Base-by-base conservation (phyloP, 441 rosid species). In the Pelargonium australe region DNA sequence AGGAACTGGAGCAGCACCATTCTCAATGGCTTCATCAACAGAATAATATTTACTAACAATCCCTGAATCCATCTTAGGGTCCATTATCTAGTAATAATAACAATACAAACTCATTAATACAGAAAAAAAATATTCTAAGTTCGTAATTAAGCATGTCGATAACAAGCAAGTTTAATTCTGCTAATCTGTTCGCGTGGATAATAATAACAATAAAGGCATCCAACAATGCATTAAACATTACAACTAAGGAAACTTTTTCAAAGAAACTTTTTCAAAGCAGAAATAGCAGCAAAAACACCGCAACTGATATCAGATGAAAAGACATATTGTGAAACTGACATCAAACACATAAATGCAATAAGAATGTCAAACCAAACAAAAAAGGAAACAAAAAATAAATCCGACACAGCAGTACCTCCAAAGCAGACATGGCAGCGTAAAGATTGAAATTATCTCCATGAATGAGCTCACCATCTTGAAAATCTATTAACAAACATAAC, bases 31-130 rank as follows among this genome's bases (percentile, higher is more conserved):
- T 80, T 95, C 99, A 70, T 95, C 95, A 75, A 89, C 78, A 51
- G 99, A 90, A 81, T 79, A 87, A 73, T 89, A 92, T 69, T 81
- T 81, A 81, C 82, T 78, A 53, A 95, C 83, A 76, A 95, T 90
- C 67, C 98, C 98, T 0, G 99, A 90, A 80, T 92, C 98, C 99
- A 95, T 95, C 84, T 95, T 95, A 40, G 98, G 99, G 83, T 95
- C 98, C 99, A 95, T 95, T 69, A 95, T 95, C 99, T 95, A 80
- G 47, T 34, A 71, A 62, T 73, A 70, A 31, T 47, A 70, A 20
- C n/a, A 31, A 44, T 57, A 17, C 63, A 57, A 57, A 57, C 31
- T 4, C 63, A 19, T 57, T 57, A 57, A 17, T 17, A 19, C 63
- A 20, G 37, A 16, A 47, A 55, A 55, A 0, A 70, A 57, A 43